These are phyloP conservation scores for Aspergillus avenaceus DNA, from an alignment of 495 filamentous ascomycete species.

Conservation along the genomic window DNA sequence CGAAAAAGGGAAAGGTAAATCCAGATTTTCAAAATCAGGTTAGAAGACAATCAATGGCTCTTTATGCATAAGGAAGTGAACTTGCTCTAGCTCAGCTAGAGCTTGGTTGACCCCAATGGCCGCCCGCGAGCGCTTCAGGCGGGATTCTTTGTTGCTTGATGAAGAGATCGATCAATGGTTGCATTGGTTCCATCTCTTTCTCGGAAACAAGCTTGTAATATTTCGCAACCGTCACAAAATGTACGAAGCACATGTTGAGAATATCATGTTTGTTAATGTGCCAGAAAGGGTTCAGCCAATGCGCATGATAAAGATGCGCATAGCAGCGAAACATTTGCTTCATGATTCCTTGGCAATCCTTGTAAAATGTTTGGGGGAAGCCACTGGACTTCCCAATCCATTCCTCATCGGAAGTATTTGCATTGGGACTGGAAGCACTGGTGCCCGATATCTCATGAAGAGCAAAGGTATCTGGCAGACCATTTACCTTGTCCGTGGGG, in stretches of 20 bases:
- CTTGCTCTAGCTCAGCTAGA: constrained; percentile 35
- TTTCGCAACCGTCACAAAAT: constrained; percentile 85
- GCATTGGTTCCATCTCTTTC: constrained; percentile 89
- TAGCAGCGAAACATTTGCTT: constrained; percentile 98
- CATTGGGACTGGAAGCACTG: constrained; percentile 39
- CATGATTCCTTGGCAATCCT: constrained; percentile 85
- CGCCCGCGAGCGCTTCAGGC: constrained; percentile 53
- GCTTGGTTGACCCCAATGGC: constrained; percentile 43
- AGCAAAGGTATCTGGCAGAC: constrained; percentile 51
- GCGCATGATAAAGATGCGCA: constrained; percentile 82
- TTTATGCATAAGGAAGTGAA: constrained; percentile 13
- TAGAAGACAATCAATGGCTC: constrained; percentile 30
- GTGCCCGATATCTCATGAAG: constrained; percentile 58
- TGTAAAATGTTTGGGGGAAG: constrained; percentile 80
- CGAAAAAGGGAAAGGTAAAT: constrained; percentile 9
- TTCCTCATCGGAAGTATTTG: constrained; percentile 48
- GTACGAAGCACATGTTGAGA: constrained; percentile 92
- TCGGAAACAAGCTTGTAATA: constrained; percentile 77
- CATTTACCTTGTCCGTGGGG: constrained; percentile 67
- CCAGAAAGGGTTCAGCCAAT: constrained; percentile 79
- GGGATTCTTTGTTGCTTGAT: constrained; percentile 80
- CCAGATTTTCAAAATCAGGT: constrained; percentile 35
- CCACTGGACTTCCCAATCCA: constrained; percentile 87
- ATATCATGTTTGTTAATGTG: constrained; percentile 79
- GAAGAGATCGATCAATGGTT: constrained; percentile 86